These are phyloP conservation scores for Sporothrix phasma DNA, from an alignment of 2,329 filamentous ascomycete genomes.

Conservation along the genomic window DNA sequence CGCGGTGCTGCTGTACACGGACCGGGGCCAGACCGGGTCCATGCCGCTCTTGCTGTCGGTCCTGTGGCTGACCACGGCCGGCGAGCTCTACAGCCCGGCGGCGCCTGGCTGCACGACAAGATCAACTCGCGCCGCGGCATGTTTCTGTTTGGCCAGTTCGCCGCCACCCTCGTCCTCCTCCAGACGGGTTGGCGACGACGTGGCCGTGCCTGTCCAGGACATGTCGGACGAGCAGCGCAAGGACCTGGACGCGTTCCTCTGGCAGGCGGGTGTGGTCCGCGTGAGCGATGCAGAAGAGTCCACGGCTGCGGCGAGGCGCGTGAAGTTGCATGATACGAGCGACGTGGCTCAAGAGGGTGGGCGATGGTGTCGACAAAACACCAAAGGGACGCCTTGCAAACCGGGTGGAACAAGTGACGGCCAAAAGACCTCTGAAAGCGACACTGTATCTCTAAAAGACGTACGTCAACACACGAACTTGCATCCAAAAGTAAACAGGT, in stretches of 20 bases:
- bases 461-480: no score
- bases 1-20: constrained; percentile 30
- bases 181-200: constrained; percentile 43
- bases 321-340: not conserved
- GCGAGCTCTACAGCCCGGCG: constrained; percentile 40
- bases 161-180: constrained; percentile 37
- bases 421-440: no score
- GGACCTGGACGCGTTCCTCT: constrained; percentile 17
- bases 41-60: constrained; percentile 33
- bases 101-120: constrained; percentile 38
- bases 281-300: not conserved
- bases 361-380: no score
- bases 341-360: no score
- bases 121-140: constrained; percentile 38
- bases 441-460: no score
- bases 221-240: constrained; percentile 27
- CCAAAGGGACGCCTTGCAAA: no score
- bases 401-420: no score
- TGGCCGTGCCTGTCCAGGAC: constrained; percentile 36
- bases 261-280: constrained; percentile 10
- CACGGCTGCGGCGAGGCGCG: not conserved
- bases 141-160: constrained; percentile 37
- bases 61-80: constrained; percentile 35
- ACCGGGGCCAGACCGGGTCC: constrained; percentile 30
- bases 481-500: no score